A percentile compares a stretch with the other conserved stretches of the same genome.
These are phyloP conservation scores for Pichia deserticola DNA, from an alignment of 805 yeast species.

Conservation along the genomic window DNA sequence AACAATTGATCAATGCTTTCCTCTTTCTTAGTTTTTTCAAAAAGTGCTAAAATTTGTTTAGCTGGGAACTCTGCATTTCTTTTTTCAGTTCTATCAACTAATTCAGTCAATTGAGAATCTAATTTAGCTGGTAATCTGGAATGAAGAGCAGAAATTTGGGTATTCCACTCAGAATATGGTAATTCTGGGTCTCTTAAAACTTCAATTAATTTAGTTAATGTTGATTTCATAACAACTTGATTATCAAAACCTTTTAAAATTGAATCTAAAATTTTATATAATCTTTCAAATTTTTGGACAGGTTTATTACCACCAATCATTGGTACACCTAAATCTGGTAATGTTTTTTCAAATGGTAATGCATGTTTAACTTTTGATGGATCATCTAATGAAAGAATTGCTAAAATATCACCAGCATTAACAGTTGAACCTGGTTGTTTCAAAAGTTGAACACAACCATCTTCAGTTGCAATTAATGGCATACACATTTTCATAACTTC, in stretches of 20 bases:
- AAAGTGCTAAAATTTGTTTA: constrained; percentile 64
- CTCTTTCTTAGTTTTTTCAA: constrained; percentile 53
- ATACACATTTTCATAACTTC: constrained; percentile 99
- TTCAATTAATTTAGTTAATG: constrained; percentile 64
- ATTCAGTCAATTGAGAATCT: constrained; percentile 55
- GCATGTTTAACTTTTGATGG: constrained; percentile 98
- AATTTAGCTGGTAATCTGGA: constrained; percentile 77
- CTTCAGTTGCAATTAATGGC: constrained; percentile 92
- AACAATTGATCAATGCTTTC: constrained; percentile 43
- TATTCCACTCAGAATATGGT: constrained; percentile 90
- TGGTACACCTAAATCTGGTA: constrained; percentile 85
- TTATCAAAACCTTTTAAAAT: constrained; percentile 90
- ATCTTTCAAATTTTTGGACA: constrained; percentile 58
- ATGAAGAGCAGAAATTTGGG: constrained; percentile 83
- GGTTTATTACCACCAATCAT: constrained; percentile 77
- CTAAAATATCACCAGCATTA: constrained; percentile 93
- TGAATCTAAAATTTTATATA: constrained; percentile 58
- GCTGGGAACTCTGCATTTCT: constrained; percentile 90
- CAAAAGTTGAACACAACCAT: constrained; percentile 84
- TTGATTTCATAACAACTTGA: constrained; percentile 85
- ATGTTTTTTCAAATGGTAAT: constrained; percentile 85
- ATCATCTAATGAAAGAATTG: constrained; percentile 89
- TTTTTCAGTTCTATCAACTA: constrained; percentile 58
- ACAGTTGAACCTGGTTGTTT: constrained; percentile 99
- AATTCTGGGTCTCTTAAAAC: constrained; percentile 71